phyloP scores from a whole-genome alignment of 306 rosid species.

The Trifolium dubium region DNA sequence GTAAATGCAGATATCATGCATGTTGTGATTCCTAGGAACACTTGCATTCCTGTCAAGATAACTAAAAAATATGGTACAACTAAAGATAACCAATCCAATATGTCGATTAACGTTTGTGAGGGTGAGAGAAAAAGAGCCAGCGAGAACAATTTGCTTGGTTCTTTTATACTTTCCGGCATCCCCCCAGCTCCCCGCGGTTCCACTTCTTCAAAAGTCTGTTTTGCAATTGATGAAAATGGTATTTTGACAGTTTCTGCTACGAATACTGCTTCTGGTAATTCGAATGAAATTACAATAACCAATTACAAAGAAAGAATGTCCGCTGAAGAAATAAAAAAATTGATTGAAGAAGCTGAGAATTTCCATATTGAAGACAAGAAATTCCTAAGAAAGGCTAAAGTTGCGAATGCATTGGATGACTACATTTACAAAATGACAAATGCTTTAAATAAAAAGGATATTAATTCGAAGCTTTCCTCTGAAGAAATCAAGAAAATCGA shows the following conservation, averaged over 20 bases:
- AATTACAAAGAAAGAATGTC: conserved; percentile 46
- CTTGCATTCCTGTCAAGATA: conserved; percentile 48
- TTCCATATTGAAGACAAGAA: conserved; percentile 51
- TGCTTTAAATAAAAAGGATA: conserved; percentile 37
- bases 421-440: conserved; percentile 48
- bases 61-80: accelerated
- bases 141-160: conserved; percentile 55
- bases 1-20: background rate
- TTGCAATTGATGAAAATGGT: conserved; percentile 30
- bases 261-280: background rate
- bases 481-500: conserved; percentile 42
- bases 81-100: conserved; percentile 36
- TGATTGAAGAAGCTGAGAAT: conserved; percentile 50
- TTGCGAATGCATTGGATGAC: conserved; percentile 44
- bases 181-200: conserved; percentile 51
- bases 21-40: conserved; percentile 47
- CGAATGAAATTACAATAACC: background rate
- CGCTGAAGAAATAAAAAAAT: conserved; percentile 46
- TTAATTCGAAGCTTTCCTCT: background rate
- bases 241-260: background rate
- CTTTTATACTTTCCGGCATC: conserved; percentile 35
- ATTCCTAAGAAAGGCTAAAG: conserved; percentile 41
- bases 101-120: conserved; percentile 4
- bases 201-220: conserved; percentile 37
- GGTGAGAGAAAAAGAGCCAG: background rate